Evolutionary conservation across 2,329 filamentous ascomycete genomes (phyloP).

Genomic region (Diaporthe nobilis): DNA sequence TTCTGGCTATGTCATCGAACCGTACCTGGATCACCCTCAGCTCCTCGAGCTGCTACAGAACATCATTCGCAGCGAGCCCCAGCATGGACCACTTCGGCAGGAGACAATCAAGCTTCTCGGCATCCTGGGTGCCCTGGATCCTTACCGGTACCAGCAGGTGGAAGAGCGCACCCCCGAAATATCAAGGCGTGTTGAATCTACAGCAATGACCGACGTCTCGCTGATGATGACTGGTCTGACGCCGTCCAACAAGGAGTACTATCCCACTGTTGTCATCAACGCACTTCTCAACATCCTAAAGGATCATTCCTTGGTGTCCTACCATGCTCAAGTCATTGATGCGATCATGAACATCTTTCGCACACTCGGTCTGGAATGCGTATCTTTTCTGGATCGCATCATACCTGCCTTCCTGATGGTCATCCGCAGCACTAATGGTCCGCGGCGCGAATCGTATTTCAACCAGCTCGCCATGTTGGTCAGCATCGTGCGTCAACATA

Average conservation of each 20-base stretch:
- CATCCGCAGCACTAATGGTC: constrained; percentile 83
- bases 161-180: constrained; percentile 90
- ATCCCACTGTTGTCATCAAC: constrained; percentile 97
- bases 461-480: constrained; percentile 95
- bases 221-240: constrained; percentile 98
- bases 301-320: constrained; percentile 88
- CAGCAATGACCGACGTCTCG: constrained; percentile 89
- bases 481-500: constrained; percentile 95
- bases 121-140: constrained; percentile 93
- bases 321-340: constrained; percentile 94
- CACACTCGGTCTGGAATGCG: constrained; percentile 94
- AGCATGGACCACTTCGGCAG: constrained; percentile 85
- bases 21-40: constrained; percentile 95
- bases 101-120: constrained; percentile 98
- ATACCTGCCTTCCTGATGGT: constrained; percentile 94
- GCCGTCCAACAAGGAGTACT: constrained; percentile 98
- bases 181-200: constrained; percentile 74
- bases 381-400: constrained; percentile 93
- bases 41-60: constrained; percentile 92
- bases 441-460: constrained; percentile 93
- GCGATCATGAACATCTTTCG: constrained; percentile 99
- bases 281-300: constrained; percentile 93
- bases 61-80: constrained; percentile 91
- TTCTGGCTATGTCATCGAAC: constrained; percentile 96
- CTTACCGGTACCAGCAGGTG: constrained; percentile 96